Base-by-base conservation (phyloP, 768 basidiomycete species). In the Neoboletus subvelutipes region DNA sequence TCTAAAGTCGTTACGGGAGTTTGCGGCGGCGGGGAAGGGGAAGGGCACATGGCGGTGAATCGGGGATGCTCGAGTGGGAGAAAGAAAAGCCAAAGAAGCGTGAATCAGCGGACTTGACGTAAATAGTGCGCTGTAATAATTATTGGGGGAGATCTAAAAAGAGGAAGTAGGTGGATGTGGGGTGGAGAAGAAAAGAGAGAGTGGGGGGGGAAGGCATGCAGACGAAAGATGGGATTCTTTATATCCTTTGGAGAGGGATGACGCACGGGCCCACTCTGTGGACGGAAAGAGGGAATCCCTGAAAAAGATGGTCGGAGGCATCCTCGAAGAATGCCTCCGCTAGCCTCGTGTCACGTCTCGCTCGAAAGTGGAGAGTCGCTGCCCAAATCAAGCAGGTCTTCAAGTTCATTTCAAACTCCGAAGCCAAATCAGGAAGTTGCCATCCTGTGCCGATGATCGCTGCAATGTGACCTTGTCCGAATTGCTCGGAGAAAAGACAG, bases 191-290 rank as follows among this genome's bases (percentile, higher is more conserved):
- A 59, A 57, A 41, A 56, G 51, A 47, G 34, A 42, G 49, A 57
- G 50, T 13, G 56, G 50, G 50, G 49, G 29, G 43, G 43, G 43
- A 60, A 61, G 56, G 26, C 41, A 48, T 55, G 50, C 52, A 22
- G 55, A 45, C 43, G 57, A 47, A 41, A 54, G 59, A 48, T 5
- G 48, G 54, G 59, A 36, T 53, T 48, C 56, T 62, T 68, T 70
- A 71, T 71, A 71, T 63, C 55, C 54, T 36, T 58, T 50, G 53
- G 29, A 15, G 60, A 55, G 45, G 28, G 34, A 60, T 58, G 66
- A 66, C 67, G 70, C 70, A 71, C 70, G 66, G 64, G 58, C 72
- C 71, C 56, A 0, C 15, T 56, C 60, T 50, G 34, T 41, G 57
- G 37, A 53, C 58, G 60, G 69, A 61, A 72, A 55, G 58, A 45